Base-by-base conservation (phyloP, 805 yeast genomes). In the Cyberlindnera saturnus region DNA sequence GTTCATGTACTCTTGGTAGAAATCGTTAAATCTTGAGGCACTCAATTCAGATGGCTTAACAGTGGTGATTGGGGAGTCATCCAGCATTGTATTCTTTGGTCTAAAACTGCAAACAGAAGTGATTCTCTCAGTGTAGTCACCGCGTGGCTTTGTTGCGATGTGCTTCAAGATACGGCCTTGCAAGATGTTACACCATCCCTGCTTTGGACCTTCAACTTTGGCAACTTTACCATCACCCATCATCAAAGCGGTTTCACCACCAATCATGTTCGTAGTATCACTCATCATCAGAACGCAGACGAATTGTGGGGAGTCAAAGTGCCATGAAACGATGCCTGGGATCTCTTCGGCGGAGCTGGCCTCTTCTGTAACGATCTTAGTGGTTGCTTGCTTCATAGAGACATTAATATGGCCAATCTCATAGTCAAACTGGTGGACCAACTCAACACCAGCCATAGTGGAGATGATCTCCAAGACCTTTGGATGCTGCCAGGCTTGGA, bases 261-360 rank as follows among this genome's bases (percentile, higher is more conserved):
- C 83, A 56, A 73, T 63, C 82, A 78, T 77, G 36, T 66, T 60
- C 3, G 71, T 49, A 8, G 84, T 79, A 53, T 78, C 82, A 28
- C 78, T 71, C 36, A 79, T 55, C 85, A 79, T 79, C 47, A 78
- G 65, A 14, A 79, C 84, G 60, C 82, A 79, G 16, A 78, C 83
- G 55, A 76, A 77, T 14, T 82, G 83, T 43, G 76, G 77, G n/a
- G 79, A 70, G 55, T 79, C 85, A 42, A 65, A 58, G 63, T 79
- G 84, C 85, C 85, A 79, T 28, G 77, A 75, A 30, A 77, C 81
- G 34, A 77, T 69, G 18, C 79, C 81, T 11, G 78, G 77, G 39
- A 75, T 66, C 5, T 49, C 50, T 3, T 48, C 44, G 7, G 56
- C 45, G 3, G 33, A 34, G 16, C 43, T 44, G 15, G 26, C 38